Conservation (phyloP, 2,329 filamentous ascomycete genomes). For the Ploettnerulaceae sp. region DNA sequence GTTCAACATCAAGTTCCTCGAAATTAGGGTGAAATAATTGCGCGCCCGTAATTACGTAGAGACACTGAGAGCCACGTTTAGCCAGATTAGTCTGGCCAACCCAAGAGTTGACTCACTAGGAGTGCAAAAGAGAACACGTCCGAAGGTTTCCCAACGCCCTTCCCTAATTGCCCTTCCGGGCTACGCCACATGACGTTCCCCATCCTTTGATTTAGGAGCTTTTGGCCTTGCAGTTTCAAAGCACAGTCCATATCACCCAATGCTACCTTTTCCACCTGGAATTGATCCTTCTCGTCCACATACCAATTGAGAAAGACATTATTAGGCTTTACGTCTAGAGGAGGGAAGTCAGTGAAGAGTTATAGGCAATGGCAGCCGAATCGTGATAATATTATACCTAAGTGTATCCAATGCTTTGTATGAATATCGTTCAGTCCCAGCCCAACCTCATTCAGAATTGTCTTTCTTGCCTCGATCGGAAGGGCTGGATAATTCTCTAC, state of each 20-base stretch:
- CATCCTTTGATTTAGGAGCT: constrained; percentile 13
- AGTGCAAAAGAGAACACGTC: constrained; percentile 20
- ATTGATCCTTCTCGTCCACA: constrained; percentile 1
- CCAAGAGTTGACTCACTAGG: constrained; percentile 13
- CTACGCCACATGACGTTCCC: constrained; percentile 21
- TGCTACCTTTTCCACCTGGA: not conserved
- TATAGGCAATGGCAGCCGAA: constrained; percentile 1
- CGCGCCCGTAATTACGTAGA: constrained; percentile 27
- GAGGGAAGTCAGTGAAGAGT: constrained; percentile 4
- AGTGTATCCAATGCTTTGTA: constrained; percentile 15
- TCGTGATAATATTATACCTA: constrained; percentile 12
- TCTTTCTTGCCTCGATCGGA: constrained; percentile 1
- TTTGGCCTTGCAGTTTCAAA: constrained; percentile 14
- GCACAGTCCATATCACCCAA: constrained; percentile 4
- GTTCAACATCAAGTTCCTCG: constrained; percentile 26
- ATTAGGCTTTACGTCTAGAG: constrained; percentile 3
- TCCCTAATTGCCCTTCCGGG: constrained; percentile 16
- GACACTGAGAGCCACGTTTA: constrained; percentile 19
- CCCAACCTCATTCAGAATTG: constrained; percentile 1
- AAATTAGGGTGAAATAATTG: constrained; percentile 30
- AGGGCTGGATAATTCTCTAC: constrained; percentile 2
- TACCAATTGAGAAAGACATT: constrained; percentile 3
- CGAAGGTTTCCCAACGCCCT: constrained; percentile 18
- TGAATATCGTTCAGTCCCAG: constrained; percentile 15
- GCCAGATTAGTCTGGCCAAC: not conserved